Percentiles rank a stretch among this genome's conserved stretches.
Evolutionary conservation across 257 asterid species (phyloP).

Genomic region (Anisodus acutangulus): DNA sequence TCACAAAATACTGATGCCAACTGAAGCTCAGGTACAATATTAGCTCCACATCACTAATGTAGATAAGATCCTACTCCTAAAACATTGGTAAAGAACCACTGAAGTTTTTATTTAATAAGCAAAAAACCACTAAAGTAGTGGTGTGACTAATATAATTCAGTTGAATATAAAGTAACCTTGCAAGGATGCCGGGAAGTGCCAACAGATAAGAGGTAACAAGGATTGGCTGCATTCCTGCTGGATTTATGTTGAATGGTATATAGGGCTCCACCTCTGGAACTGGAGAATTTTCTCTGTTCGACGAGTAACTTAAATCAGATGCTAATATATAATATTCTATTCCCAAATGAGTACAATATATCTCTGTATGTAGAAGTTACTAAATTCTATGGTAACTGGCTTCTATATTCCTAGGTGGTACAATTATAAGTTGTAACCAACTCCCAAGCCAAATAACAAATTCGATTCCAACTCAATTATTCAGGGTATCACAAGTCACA

Average conservation of each 20-base stretch:
- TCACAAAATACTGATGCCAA: constrained; percentile 10
- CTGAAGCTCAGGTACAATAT: background rate
- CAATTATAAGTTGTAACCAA: background rate
- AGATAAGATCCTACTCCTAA: constrained; percentile 10
- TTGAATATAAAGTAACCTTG: constrained; percentile 55
- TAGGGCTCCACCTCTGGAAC: constrained; percentile 96
- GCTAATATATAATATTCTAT: constrained; percentile 15
- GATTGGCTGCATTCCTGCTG: constrained; percentile 99
- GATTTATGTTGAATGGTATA: constrained; percentile 98
- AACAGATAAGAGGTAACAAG: constrained; percentile 90
- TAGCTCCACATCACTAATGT: background rate
- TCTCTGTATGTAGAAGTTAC: background rate
- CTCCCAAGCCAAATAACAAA: constrained; percentile 24
- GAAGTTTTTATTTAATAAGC: background rate
- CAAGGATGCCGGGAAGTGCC: constrained; percentile 92
- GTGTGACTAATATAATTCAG: background rate
- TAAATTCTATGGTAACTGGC: background rate
- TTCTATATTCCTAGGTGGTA: background rate
- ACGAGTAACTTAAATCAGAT: constrained; percentile 29
- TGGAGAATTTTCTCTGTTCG: constrained; percentile 80
- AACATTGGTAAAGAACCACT: constrained; percentile 18
- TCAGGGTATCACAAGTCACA: constrained; percentile 17
- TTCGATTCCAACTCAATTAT: background rate
- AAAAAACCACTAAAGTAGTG: constrained; percentile 1
- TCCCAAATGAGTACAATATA: background rate